These are phyloP conservation scores for Zopfia rhizophila DNA, from an alignment of 2,329 filamentous ascomycete genomes.

Conservation along the genomic window DNA sequence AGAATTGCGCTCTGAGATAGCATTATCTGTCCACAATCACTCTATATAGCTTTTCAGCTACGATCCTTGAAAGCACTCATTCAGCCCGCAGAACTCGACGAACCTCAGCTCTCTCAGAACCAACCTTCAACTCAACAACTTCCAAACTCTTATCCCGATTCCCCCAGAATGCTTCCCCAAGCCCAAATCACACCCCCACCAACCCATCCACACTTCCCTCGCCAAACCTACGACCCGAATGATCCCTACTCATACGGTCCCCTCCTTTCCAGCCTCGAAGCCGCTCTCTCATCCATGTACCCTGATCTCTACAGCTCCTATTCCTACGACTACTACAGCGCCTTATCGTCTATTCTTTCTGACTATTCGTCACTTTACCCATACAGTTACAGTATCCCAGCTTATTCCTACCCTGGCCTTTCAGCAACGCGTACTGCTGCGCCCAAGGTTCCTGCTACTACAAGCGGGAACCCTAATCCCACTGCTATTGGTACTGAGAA, in stretches of 20 bases:
- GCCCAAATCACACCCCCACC: constrained; percentile 7
- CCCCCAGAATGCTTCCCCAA: constrained; percentile 10
- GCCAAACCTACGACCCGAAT: constrained; percentile 15
- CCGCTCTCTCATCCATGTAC: constrained; percentile 22
- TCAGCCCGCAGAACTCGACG: no score
- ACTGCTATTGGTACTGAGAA: not conserved
- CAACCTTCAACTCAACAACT: not conserved
- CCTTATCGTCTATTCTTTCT: not conserved
- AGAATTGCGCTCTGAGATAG: no score
- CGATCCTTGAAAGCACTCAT: no score
- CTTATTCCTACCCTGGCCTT: no score
- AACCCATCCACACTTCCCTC: constrained; percentile 5
- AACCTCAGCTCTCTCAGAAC: not conserved
- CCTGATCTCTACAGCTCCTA: constrained; percentile 17
- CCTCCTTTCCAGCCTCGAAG: constrained; percentile 12
- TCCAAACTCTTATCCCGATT: no score
- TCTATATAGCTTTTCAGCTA: no score
- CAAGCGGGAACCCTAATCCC: not conserved
- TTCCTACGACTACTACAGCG: constrained; percentile 10
- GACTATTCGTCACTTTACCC: constrained; percentile 12
- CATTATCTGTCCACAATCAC: no score
- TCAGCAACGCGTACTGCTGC: no score
- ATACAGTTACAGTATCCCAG: no score
- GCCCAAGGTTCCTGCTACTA: not conserved
- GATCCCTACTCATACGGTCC: constrained; percentile 11